Base-by-base conservation (phyloP, 2,329 filamentous ascomycete species). In the Xylaria sp. region DNA sequence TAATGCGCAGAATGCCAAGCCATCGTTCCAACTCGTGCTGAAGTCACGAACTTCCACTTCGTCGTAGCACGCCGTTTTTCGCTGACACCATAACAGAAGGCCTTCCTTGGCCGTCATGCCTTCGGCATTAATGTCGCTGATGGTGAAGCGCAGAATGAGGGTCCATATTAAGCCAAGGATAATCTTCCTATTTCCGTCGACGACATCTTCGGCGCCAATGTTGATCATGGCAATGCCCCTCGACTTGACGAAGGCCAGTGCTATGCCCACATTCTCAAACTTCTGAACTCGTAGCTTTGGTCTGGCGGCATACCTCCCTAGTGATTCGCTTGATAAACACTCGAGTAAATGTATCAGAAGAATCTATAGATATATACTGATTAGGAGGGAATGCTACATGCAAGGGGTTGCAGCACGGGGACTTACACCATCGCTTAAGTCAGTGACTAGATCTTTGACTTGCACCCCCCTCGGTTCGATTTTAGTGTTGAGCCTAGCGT, bases 91-190 rank as follows among this genome's bases (percentile, higher is more conserved):
- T 28, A 99, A 84, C 66, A 99, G 83, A 76, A 99, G 84, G 72
- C 96, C 96, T 80, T 98, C 96, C 82, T 98, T 98, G 68, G 96
- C 96, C 62, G 95, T 98, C 89, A 98, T 91, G 73, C 96, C 96
- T 85, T 98, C 96, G 81, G 95, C 92, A 80, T 97, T 98, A 84
- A 99, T 99, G 81, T 99, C 96, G 80, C 92, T 98, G 80, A 99
- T 99, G 75, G 96, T 99, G 81, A 99, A 99, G 60, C 96, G 89
- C 74, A 98, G 85, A 91, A 99, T 99, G 72, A 99, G 86, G 6
- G 94, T 99, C 96, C 96, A 99, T 82, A 99, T 98, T 76, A 99
- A 86, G 37, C 96, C 96, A 37, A 99, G 86, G 69, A 98, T 97
- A 78, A 99, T 98, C 86, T 98, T 99, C 75, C 92, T 89, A 81